Percentiles rank a stretch among this genome's conserved stretches.
phyloP scores from a whole-genome alignment of 2,329 filamentous ascomycete species.

The Davidsoniella neocaledoniae region DNA sequence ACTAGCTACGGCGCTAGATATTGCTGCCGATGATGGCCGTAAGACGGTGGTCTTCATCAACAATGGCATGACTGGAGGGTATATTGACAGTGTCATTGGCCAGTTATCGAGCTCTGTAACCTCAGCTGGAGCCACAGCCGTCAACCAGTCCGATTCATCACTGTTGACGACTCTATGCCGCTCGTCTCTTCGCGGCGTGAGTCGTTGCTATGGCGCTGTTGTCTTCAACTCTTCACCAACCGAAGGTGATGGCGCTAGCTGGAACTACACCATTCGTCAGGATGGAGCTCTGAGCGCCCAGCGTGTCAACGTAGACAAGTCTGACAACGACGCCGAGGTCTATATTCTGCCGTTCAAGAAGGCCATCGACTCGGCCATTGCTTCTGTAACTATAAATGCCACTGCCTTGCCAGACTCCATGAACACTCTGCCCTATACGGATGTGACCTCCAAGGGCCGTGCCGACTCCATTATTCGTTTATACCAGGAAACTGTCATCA shows the following conservation, averaged over 20 bases:
- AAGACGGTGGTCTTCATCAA: slow-evolving; percentile 65
- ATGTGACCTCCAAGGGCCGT: slow-evolving; percentile 49
- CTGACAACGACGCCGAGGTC: slow-evolving; percentile 57
- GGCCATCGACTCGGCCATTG: slow-evolving; percentile 60
- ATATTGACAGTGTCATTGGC: slow-evolving; percentile 56
- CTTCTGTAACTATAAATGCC: slow-evolving; percentile 25
- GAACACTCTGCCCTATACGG: slow-evolving; percentile 65
- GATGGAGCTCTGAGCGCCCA: slow-evolving; percentile 48
- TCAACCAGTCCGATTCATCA: slow-evolving; percentile 35
- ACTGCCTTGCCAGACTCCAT: slow-evolving; percentile 25
- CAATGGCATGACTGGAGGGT: slow-evolving; percentile 49
- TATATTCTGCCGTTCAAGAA: slow-evolving; percentile 67
- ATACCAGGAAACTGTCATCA: slow-evolving; percentile 53
- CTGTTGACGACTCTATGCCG: slow-evolving; percentile 47
- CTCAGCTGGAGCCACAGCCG: slow-evolving; percentile 36
- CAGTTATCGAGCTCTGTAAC: slow-evolving; percentile 40
- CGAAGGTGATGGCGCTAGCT: slow-evolving; percentile 48
- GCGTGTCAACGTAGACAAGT: slow-evolving; percentile 45
- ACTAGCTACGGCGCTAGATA: slow-evolving; percentile 44
- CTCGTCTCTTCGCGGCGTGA: slow-evolving; percentile 47
- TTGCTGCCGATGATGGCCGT: slow-evolving; percentile 37
- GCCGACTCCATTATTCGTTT: slow-evolving; percentile 44
- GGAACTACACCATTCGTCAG: slow-evolving; percentile 75
- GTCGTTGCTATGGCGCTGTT: slow-evolving; percentile 55
- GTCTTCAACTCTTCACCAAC: slow-evolving; percentile 60